These are phyloP conservation scores for Phytophthora uliginosa DNA, from an alignment of 352 stramenopile species.

Conservation along the genomic window DNA sequence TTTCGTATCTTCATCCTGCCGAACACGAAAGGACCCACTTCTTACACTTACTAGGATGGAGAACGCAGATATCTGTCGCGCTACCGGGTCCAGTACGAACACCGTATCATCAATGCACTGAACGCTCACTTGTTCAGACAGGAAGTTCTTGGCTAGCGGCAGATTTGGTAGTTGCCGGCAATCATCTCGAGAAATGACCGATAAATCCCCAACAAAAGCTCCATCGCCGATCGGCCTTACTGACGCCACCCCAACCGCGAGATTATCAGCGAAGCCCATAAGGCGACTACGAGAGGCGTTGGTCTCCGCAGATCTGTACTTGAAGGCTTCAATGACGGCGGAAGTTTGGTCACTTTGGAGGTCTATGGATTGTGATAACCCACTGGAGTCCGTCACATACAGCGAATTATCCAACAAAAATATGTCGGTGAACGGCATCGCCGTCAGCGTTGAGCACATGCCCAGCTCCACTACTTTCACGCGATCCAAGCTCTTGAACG, in stretches of 20 bases:
- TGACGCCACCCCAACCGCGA: not conserved
- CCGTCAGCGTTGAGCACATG: not conserved
- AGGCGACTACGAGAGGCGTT: not conserved
- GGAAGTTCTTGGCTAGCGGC: conserved; percentile 24
- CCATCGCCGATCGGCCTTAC: not conserved
- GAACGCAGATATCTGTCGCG: conserved; percentile 1
- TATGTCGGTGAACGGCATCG: not conserved
- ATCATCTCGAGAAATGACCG: conserved; percentile 33
- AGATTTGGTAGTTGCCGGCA: conserved; percentile 26
- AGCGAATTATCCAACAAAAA: not conserved
- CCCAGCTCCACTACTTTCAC: not conserved
- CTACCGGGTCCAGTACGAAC: conserved; percentile 32
- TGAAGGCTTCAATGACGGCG: not conserved
- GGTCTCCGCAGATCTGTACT: not conserved
- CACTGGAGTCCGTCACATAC: not conserved
- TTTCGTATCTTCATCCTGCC: conserved; percentile 8
- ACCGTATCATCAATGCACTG: conserved; percentile 25
- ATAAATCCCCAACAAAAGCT: not conserved
- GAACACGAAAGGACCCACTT: conserved; percentile 53
- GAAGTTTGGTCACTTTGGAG: conserved; percentile 2
- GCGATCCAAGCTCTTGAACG: not conserved
- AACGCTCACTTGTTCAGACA: conserved; percentile 7
- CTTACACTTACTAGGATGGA: conserved; percentile 32
- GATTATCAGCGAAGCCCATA: not conserved
- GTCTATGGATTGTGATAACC: not conserved